Conservation (phyloP, 306 rosid species). For the Lathyrus aphaca region DNA sequence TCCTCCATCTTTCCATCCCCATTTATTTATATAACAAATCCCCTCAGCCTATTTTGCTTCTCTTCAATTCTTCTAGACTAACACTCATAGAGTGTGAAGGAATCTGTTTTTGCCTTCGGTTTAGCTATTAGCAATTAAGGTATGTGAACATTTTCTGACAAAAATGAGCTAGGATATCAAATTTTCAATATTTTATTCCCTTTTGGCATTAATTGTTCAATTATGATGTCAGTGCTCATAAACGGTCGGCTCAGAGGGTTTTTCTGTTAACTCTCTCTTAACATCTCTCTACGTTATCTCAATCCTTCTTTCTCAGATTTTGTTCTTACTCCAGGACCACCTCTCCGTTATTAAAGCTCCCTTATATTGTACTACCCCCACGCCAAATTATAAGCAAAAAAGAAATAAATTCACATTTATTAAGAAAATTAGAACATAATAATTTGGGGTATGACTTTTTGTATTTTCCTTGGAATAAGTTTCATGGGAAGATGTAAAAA, state of each 20-base stretch:
- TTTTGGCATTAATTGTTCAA: slow-evolving; percentile 7
- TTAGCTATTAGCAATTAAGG: neutral
- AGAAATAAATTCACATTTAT: no score
- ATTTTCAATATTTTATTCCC: no score
- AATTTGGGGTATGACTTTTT: no score
- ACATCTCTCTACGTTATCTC: neutral
- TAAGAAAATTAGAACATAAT: no score
- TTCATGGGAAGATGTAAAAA: no score
- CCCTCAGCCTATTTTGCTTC: neutral
- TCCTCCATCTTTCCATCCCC: neutral
- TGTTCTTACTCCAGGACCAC: neutral
- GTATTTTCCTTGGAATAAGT: no score
- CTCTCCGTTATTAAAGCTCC: neutral
- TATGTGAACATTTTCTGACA: neutral
- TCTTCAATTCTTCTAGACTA: neutral
- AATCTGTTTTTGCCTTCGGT: neutral
- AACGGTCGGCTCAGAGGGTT: neutral
- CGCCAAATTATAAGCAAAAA: no score
- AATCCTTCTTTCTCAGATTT: neutral
- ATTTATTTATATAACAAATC: neutral
- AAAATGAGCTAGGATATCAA: no score
- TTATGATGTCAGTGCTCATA: neutral
- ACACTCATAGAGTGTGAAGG: slow-evolving; percentile 22
- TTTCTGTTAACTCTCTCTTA: slow-evolving; percentile 8
- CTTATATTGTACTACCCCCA: neutral